Percentiles rank a stretch among this genome's conserved stretches.
phyloP scores from a whole-genome alignment of 345 rosid species.

The Acer saccharum region DNA sequence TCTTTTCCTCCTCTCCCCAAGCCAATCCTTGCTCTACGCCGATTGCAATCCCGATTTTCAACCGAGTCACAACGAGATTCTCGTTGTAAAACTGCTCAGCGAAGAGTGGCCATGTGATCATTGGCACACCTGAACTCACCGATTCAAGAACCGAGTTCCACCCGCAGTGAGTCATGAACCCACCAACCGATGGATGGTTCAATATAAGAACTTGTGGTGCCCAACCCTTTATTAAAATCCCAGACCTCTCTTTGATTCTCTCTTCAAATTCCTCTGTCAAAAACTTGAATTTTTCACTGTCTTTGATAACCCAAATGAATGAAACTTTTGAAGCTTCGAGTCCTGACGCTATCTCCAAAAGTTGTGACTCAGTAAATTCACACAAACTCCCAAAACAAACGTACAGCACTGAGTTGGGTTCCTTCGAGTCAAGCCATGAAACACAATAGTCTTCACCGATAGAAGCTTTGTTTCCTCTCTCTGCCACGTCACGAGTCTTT shows the following conservation, averaged over 20 bases:
- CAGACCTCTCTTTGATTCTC: background rate
- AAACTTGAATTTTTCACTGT: background rate
- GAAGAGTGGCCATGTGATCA: constrained; percentile 8
- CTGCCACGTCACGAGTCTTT: background rate
- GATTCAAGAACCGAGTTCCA: constrained; percentile 8
- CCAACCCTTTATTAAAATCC: background rate
- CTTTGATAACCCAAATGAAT: constrained; percentile 4
- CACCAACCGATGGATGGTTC: background rate
- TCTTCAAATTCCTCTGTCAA: background rate
- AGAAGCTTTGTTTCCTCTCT: constrained; percentile 9
- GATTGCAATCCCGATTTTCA: background rate
- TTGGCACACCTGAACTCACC: background rate
- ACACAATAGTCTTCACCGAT: background rate
- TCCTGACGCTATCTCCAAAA: constrained; percentile 1
- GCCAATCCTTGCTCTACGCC: background rate
- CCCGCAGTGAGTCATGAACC: constrained; percentile 1
- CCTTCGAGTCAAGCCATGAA: constrained; percentile 8
- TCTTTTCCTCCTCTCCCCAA: constrained; percentile 8
- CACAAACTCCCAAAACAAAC: constrained; percentile 9
- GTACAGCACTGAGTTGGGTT: constrained; percentile 1
- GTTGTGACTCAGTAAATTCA: background rate
- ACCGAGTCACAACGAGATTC: background rate
- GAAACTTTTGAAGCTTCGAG: background rate
- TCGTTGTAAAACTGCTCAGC: constrained; percentile 9
- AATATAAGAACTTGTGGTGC: constrained; percentile 1